Evolutionary conservation across 2,329 filamentous ascomycete genomes (phyloP), one percentile per base, ranked within the genome.

Genomic region (Trichoderma sp.): DNA sequence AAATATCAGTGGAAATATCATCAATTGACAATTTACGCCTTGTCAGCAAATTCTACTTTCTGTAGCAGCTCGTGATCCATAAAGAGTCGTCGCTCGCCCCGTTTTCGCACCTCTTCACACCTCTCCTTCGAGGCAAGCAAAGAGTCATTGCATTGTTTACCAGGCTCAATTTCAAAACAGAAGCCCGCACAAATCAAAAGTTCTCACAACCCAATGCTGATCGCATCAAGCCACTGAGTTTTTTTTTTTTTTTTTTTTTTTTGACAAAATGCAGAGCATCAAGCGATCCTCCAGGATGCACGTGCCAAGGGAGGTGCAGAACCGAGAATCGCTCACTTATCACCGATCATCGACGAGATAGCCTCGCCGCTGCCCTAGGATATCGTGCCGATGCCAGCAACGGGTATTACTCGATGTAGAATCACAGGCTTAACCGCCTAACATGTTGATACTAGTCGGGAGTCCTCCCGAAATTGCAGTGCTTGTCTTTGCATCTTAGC

Each of bases 391-490:
- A 49, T 40, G 61, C 16, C 10, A 24, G 16, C 31, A 24, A 29
- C 16, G 31, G 14, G 33, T 33, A 55, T 64, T 55, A 10, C 24
- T 64, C 37, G 31, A 55, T 64, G 31, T 49, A 64, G 31, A 31
- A 55, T 40, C 14, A 21, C 35, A 33, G 37, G 33, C 29, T 10
- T n/a, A 21, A 40, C 7, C 10, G 4, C 40, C 11, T 43, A 10
- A 55, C 11, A 27, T 40, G 24, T 56, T 21, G 49, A 55, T 55
- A 24, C 49, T 37, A n/a, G 49, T 40, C 61, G 61, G 61, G 43
- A 43, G 24, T 10, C 61, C n/a, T 56, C 35, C 61, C 61, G 61
- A 64, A 43, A 64, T 56, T 64, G 14, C 61, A 64, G 49, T 64
- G 21, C 33, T 35, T 52, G 40, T 40, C 24, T 52, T 56, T 40